These are phyloP conservation scores for Periglandula ipomoeae DNA, from an alignment of 2,329 filamentous ascomycete genomes.

Conservation along the genomic window DNA sequence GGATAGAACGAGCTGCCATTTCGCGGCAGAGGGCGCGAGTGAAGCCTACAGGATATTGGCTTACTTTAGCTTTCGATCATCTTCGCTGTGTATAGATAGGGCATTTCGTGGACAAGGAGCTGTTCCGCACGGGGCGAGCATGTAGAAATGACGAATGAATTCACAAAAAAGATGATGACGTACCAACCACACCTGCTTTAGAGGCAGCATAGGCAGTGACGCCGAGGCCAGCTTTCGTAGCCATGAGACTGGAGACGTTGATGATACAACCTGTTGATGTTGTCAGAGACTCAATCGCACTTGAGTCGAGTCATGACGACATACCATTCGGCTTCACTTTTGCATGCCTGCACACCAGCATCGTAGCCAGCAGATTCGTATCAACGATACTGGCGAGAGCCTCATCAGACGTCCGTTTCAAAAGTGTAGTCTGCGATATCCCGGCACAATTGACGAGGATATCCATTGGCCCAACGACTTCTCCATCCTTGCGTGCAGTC, in stretches of 20 bases:
- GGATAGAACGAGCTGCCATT: slow-evolving; percentile 49
- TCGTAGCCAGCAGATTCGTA: slow-evolving; percentile 62
- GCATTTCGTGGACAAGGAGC: neutral
- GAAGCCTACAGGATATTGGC: slow-evolving; percentile 39
- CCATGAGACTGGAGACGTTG: slow-evolving; percentile 73
- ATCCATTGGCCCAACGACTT: slow-evolving; percentile 28
- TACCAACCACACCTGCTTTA: slow-evolving; percentile 71
- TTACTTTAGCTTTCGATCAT: neutral
- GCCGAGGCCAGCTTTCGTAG: slow-evolving; percentile 57
- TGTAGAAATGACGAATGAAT: slow-evolving; percentile 7
- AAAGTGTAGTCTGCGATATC: slow-evolving; percentile 53
- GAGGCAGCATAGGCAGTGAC: slow-evolving; percentile 67
- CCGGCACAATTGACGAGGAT: slow-evolving; percentile 77
- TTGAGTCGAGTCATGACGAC: neutral
- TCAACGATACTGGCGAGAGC: slow-evolving; percentile 50
- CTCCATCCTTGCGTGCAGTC: neutral
- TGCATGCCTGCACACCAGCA: slow-evolving; percentile 48
- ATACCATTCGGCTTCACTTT: slow-evolving; percentile 24
- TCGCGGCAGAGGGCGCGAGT: slow-evolving; percentile 59
- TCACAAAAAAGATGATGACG: slow-evolving; percentile 14
- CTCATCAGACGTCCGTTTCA: slow-evolving; percentile 43
- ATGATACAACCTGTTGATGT: slow-evolving; percentile 61
- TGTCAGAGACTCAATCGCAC: too few species aligned
- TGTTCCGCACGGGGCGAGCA: neutral
- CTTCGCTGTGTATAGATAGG: slow-evolving; percentile 10